A percentile compares a stretch with the other conserved stretches of the same genome.
phyloP scores from a whole-genome alignment of 768 basidiomycete genomes.

The Podaxis mareebaensis region DNA sequence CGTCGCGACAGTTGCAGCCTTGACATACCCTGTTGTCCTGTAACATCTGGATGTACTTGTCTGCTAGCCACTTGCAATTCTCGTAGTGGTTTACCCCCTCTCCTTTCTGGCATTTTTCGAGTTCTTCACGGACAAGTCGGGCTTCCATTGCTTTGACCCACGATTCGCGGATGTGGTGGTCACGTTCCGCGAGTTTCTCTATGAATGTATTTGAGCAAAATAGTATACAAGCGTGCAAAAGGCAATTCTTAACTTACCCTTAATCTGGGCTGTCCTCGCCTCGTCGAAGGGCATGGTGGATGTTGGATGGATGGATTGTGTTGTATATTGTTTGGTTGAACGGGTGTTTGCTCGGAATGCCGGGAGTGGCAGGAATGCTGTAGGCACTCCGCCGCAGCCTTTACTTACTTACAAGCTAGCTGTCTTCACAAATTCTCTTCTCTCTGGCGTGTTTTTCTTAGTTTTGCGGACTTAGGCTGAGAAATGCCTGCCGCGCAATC shows the following conservation, averaged over 20 bases:
- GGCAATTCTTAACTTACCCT: conserved; percentile 37
- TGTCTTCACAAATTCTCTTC: too few species aligned
- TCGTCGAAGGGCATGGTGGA: conserved; percentile 43
- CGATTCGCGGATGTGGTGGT: conserved; percentile 80
- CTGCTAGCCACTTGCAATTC: conserved; percentile 83
- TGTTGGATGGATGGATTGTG: conserved; percentile 22
- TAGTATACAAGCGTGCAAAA: too few species aligned
- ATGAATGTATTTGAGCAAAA: background rate
- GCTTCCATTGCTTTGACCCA: conserved; percentile 96
- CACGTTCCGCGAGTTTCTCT: conserved; percentile 71
- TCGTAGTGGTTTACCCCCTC: conserved; percentile 94
- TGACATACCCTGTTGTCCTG: conserved; percentile 74
- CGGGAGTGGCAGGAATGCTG: conserved; percentile 3
- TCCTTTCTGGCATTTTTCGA: conserved; percentile 83
- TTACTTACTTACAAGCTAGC: background rate
- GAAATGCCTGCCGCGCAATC: background rate
- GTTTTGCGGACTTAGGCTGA: too few species aligned
- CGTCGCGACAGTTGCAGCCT: too few species aligned
- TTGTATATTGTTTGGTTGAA: conserved; percentile 26
- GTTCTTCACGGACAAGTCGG: conserved; percentile 83
- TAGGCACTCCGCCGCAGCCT: background rate
- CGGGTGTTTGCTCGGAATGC: conserved; percentile 11
- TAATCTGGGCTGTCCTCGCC: conserved; percentile 40
- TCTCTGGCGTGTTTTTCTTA: background rate
- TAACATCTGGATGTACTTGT: conserved; percentile 81